Base-by-base conservation (phyloP, 1,139 yeast genomes). In the Yamadazyma jaroonii region DNA sequence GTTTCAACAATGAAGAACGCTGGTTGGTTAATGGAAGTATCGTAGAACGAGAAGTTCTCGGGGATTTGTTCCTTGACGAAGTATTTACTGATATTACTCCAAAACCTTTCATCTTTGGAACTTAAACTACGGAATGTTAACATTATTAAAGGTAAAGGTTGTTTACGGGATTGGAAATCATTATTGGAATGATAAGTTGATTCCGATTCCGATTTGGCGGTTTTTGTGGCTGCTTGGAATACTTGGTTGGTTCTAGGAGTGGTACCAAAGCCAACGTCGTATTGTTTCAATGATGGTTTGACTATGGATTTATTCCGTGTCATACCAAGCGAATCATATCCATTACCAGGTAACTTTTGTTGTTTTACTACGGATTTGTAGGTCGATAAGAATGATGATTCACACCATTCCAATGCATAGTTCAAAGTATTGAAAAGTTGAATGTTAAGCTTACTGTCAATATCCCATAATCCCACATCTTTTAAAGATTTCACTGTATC, bases 361-460 rank as follows among this genome's bases (percentile, higher is more conserved):
- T 55, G 55, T 39, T 51, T 52, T 39, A 62, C 54, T 28, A 67
- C 54, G 25, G 52, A 46, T 42, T 62, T 70, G 61, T 86, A 89
- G 34, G 87, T 81, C 34, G 77, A 71, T 50, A 92, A 71, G 52
- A 89, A 88, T 48, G 84, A 81, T 61, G 92, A 90, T 56, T 92
- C 99, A 67, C 97, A 88, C 96, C 96, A 90, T 60, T 92, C 97
- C 37, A 92, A 70, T 0, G 96, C 96, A 44, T 86, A 77, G 55
- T 94, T 92, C 46, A 92, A 71, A 40, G 87, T 84, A 41, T 77
- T 75, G 55, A 85, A 86, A 29, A 86, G 67, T 48, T 81, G 80
- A 29, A 84, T 77, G 20, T 71, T 64, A 26, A 63, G 55, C 22
- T 59, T 52, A 57, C 47, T 65, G 12, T 67, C 60, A 8, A 52